Evolutionary conservation across 805 yeast genomes (phyloP).

Genomic region (Candida koratica): DNA sequence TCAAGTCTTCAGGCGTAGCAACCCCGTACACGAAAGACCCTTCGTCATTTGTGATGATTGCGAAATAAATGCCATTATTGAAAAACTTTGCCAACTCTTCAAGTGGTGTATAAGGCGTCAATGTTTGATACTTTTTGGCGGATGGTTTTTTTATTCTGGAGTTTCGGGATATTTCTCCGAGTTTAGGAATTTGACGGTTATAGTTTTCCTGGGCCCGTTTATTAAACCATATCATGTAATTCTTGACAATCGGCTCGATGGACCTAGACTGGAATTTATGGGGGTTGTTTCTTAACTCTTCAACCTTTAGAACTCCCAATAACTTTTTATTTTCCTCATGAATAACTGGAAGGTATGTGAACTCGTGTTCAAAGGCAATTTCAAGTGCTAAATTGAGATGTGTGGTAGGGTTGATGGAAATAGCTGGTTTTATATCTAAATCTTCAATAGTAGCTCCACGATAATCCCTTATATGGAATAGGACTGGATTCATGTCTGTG

Average conservation of each 20-base stretch:
- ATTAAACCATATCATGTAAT: constrained; percentile 43
- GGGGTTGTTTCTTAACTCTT: constrained; percentile 32
- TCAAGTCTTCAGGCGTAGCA: constrained; percentile 49
- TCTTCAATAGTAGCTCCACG: constrained; percentile 57
- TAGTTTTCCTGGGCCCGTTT: constrained; percentile 33
- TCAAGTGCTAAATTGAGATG: constrained; percentile 48
- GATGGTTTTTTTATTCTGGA: constrained; percentile 33
- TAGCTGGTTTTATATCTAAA: constrained; percentile 55
- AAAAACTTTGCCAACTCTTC: constrained; percentile 52
- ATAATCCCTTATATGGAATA: constrained; percentile 35
- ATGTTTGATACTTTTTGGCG: constrained; percentile 36
- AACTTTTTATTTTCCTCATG: constrained; percentile 42
- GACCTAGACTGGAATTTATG: constrained; percentile 20
- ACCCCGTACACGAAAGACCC: constrained; percentile 56
- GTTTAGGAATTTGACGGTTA: constrained; percentile 15
- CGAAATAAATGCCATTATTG: constrained; percentile 47
- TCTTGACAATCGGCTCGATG: constrained; percentile 26
- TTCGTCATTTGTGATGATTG: constrained; percentile 52
- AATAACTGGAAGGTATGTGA: constrained; percentile 52
- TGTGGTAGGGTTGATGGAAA: constrained; percentile 48
- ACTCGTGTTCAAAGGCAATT: constrained; percentile 52
- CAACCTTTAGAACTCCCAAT: constrained; percentile 49
- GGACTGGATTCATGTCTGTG: constrained; percentile 6
- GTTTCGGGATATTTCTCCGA: constrained; percentile 6
- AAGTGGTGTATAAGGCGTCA: constrained; percentile 53